Base-by-base conservation (phyloP, 805 yeast species). In the Candida vaughaniae region DNA sequence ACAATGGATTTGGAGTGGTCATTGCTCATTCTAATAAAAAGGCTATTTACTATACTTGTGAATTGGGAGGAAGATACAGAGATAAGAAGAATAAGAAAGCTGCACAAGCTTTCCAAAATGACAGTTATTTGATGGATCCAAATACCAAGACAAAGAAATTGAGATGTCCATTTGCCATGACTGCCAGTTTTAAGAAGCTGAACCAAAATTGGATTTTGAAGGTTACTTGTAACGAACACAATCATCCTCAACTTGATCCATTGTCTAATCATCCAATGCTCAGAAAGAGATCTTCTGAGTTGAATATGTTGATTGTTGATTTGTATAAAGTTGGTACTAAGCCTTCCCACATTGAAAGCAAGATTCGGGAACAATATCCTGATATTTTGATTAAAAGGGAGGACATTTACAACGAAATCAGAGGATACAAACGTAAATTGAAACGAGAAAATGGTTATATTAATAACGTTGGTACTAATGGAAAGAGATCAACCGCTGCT, bases 41-140 rank as follows among this genome's bases (percentile, higher is more conserved):
- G 52, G 80, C 80, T 23, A 76, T 76, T 42, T 76, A 76, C 53
- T 76, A 73, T 53, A 76, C 80, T 7, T 76, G 81, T 52, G 80
- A 75, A 52, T 57, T 75, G 30, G 81, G 81, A 30, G 81, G 81
- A 16, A 60, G 72, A 17, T 75, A 75, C 49, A 60, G 81, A 39
- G 77, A 73, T 47, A 75, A 75, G 51, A 69, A 72, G 41, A 53
- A 57, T 12, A 55, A 58, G 29, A 55, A 43, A 41, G 49, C 38
- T 25, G 46, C 37, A 22, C 29, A 48, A 3, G 42, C 45, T 12
- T 63, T 54, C 22, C 48, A 52, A 12, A 65, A 60, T 15, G 57
- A 57, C 34, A 64, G 58, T 3, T 67, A 62, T 42, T 51, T 63
- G 31, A 42, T 66, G 37, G 73, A 66, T 43, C 64, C 67, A 8